A percentile compares a stretch with the other conserved stretches of the same genome.
phyloP scores from a whole-genome alignment of 192 early-diverging fungal species.

The Radiomyces spectabilis region DNA sequence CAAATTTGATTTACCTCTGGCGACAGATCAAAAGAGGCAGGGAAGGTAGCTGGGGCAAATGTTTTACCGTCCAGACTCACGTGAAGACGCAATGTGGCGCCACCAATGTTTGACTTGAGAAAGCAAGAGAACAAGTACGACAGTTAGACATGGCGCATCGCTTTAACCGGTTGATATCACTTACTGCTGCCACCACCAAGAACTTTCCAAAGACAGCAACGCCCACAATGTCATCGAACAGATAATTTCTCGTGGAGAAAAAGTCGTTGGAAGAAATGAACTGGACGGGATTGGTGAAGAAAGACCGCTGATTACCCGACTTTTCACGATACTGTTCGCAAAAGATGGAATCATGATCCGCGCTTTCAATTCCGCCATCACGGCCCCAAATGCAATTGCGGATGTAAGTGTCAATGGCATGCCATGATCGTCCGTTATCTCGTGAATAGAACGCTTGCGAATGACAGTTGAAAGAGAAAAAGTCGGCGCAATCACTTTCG shows the following conservation, averaged over 20 bases:
- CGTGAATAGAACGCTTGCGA: constrained; percentile 63
- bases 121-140: too few species aligned
- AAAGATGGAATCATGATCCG: constrained; percentile 54
- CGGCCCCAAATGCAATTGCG: constrained; percentile 65
- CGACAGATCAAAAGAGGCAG: constrained; percentile 55
- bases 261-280: constrained; percentile 56
- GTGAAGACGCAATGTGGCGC: constrained; percentile 41
- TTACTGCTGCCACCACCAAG: constrained; percentile 67
- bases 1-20: constrained; percentile 22
- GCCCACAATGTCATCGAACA: constrained; percentile 70
- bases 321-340: constrained; percentile 68
- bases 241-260: constrained; percentile 36
- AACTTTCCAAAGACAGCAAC: constrained; percentile 74
- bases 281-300: constrained; percentile 48
- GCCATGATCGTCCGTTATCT: constrained; percentile 68
- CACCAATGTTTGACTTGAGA: constrained; percentile 15
- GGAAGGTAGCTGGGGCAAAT: constrained; percentile 71
- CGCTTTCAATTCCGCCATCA: constrained; percentile 43
- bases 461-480: constrained; percentile 50
- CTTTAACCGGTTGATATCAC: not conserved
- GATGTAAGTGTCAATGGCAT: constrained; percentile 55
- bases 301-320: constrained; percentile 41
- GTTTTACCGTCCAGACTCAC: constrained; percentile 68
- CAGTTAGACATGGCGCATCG: too few species aligned
- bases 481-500: constrained; percentile 38